Evolutionary conservation across 1,284 basidiomycete species (phyloP).

Genomic region (Mycosarcoma mackinlayi): DNA sequence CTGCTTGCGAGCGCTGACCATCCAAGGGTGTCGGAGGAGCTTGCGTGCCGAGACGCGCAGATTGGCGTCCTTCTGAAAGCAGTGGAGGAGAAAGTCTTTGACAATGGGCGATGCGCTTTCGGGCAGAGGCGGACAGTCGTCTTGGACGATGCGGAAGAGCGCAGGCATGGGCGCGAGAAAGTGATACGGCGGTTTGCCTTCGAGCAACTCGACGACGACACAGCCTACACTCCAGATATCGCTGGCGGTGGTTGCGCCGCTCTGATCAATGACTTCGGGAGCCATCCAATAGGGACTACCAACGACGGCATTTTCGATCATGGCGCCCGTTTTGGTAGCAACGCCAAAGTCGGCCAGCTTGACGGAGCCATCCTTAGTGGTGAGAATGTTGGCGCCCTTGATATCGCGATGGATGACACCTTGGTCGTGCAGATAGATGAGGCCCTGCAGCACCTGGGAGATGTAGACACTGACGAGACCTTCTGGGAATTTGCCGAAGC

Average conservation of each 20-base stretch:
- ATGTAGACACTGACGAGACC: constrained; percentile 95
- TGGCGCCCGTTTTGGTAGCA: constrained; percentile 47
- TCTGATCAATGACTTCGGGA: constrained; percentile 73
- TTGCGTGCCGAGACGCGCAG: constrained; percentile 93
- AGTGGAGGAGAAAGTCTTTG: constrained; percentile 94
- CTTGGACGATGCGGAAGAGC: constrained; percentile 95
- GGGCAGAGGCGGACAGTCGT: constrained; percentile 93
- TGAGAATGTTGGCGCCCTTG: constrained; percentile 72
- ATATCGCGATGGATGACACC: constrained; percentile 64
- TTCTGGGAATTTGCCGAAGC: constrained; percentile 98
- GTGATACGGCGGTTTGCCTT: constrained; percentile 95
- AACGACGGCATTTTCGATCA: constrained; percentile 70
- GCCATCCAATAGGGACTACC: constrained; percentile 68
- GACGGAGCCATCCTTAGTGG: constrained; percentile 74
- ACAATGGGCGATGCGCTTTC: constrained; percentile 89
- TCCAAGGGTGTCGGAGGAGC: constrained; percentile 92
- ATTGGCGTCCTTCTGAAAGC: constrained; percentile 97
- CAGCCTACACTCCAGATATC: constrained; percentile 97
- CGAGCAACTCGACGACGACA: constrained; percentile 93
- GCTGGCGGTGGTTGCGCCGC: constrained; percentile 92
- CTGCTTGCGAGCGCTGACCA: constrained; percentile 84
- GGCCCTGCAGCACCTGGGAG: constrained; percentile 76
- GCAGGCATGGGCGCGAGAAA: constrained; percentile 97
- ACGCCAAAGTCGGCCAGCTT: constrained; percentile 54
- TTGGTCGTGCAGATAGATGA: constrained; percentile 63